A percentile compares a stretch with the other conserved stretches of the same genome.
Conservation (phyloP, 2,329 filamentous ascomycete genomes). For the Plectosphaerella plurivora region DNA sequence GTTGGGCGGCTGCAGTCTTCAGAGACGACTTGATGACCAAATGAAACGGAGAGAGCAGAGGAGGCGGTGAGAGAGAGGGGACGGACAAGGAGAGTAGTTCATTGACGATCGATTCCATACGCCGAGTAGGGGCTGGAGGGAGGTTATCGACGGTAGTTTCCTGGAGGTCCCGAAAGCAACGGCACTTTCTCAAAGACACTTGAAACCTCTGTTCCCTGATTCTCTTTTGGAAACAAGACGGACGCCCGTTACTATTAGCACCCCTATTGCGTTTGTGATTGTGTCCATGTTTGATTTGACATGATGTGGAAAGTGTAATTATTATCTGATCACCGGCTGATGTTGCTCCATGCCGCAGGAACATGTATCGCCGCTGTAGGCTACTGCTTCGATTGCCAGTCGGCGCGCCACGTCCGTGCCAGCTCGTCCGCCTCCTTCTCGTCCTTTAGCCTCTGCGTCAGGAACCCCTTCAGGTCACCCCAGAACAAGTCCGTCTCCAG, state of each 20-base stretch:
- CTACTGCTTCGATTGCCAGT: slow-evolving; percentile 54
- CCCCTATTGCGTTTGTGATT: too few relatives aligned
- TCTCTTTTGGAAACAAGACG: too few relatives aligned
- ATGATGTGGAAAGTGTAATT: too few relatives aligned
- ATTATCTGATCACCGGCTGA: neutral
- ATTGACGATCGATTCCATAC: neutral
- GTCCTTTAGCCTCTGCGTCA: slow-evolving; percentile 75
- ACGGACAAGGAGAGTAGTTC: slow-evolving; percentile 11
- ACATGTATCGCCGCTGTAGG: neutral
- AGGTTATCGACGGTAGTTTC: neutral
- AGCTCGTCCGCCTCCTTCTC: slow-evolving; percentile 60
- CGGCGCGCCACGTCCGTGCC: slow-evolving; percentile 62
- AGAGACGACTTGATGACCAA: slow-evolving; percentile 15
- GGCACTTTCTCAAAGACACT: neutral
- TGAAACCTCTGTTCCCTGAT: neutral
- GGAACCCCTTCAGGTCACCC: slow-evolving; percentile 75
- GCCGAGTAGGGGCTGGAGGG: neutral
- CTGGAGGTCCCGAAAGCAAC: neutral
- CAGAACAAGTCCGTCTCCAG: slow-evolving; percentile 76
- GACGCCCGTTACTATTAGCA: too few relatives aligned
- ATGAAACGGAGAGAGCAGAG: slow-evolving; percentile 17
- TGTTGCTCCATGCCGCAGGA: too few relatives aligned
- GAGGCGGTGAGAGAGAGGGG: slow-evolving; percentile 5
- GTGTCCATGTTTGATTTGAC: too few relatives aligned
- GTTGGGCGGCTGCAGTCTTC: slow-evolving; percentile 14